Evolutionary conservation across 2,329 filamentous ascomycete genomes (phyloP).

Genomic region (Aphanocladium album): DNA sequence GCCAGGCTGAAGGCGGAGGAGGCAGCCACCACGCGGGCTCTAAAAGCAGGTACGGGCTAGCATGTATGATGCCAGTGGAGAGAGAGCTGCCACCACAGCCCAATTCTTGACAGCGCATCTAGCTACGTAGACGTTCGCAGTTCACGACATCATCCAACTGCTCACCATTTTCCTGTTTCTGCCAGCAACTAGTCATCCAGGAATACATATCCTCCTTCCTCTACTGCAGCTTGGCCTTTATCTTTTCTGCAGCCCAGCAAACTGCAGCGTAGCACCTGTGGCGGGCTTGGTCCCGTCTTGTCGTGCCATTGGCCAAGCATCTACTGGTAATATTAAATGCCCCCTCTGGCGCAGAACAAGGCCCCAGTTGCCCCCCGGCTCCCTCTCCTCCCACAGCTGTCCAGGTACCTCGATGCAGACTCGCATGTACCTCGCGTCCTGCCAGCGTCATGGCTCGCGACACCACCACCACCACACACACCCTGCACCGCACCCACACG

Average conservation of each 20-base stretch:
- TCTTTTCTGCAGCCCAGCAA: not conserved
- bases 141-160: too few relatives aligned
- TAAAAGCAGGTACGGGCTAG: not conserved
- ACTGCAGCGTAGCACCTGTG: not conserved
- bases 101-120: too few relatives aligned
- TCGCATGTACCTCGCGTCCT: slow-evolving; percentile 4
- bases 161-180: too few relatives aligned
- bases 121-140: too few relatives aligned
- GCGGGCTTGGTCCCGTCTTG: not conserved
- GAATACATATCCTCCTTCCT: too few relatives aligned
- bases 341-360: not conserved
- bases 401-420: slow-evolving; percentile 5
- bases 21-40: not conserved
- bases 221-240: too few relatives aligned
- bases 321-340: not conserved
- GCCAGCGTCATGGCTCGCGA: not conserved
- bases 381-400: not conserved
- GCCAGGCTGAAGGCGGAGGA: not conserved
- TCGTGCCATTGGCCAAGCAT: not conserved
- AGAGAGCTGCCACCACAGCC: too few relatives aligned
- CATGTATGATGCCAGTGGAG: not conserved
- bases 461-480: not conserved
- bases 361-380: not conserved
- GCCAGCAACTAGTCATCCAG: too few relatives aligned
- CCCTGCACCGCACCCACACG: too few relatives aligned